phyloP scores from a whole-genome alignment of 208 protist species.

The Trypanosoma lewisi region DNA sequence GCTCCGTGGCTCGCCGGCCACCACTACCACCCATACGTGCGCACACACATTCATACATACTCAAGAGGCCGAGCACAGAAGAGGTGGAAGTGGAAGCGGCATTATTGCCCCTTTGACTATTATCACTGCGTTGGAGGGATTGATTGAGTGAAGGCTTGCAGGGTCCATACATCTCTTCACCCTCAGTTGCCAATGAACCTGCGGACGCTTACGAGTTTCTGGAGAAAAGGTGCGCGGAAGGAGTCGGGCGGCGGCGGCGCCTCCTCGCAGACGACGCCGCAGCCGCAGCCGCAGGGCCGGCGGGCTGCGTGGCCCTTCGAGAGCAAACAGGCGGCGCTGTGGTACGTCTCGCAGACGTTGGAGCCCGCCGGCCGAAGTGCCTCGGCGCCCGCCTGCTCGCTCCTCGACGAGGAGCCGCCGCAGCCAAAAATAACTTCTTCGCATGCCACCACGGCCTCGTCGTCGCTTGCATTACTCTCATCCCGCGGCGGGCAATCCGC shows the following conservation, averaged over 20 bases:
- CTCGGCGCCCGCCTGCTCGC: not conserved
- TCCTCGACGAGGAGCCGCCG: not conserved
- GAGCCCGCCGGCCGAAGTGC: constrained; percentile 19
- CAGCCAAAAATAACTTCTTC: not conserved
- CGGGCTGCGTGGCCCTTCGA: constrained; percentile 2
- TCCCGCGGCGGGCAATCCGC: not conserved
- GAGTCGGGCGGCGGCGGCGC: not conserved
- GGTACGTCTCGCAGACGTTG: constrained; percentile 49
- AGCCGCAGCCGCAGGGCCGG: constrained; percentile 1
- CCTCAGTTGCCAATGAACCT: constrained; percentile 18
- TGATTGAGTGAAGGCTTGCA: too few species aligned
- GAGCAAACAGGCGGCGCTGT: constrained; percentile 52
- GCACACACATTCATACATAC: not conserved
- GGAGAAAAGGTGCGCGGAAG: constrained; percentile 13
- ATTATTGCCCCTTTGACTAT: not conserved
- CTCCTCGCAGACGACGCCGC: not conserved
- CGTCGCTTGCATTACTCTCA: not conserved
- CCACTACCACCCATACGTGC: too few species aligned
- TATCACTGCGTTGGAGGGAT: too few species aligned
- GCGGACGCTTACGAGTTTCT: constrained; percentile 18
- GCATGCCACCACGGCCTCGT: not conserved
- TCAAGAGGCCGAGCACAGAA: not conserved
- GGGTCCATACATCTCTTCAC: too few species aligned
- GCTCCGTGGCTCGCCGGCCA: too few species aligned
- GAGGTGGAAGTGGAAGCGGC: not conserved